Evolutionary conservation across 495 filamentous ascomycete genomes (phyloP).

Genomic region (Hypoxylon fuscum): DNA sequence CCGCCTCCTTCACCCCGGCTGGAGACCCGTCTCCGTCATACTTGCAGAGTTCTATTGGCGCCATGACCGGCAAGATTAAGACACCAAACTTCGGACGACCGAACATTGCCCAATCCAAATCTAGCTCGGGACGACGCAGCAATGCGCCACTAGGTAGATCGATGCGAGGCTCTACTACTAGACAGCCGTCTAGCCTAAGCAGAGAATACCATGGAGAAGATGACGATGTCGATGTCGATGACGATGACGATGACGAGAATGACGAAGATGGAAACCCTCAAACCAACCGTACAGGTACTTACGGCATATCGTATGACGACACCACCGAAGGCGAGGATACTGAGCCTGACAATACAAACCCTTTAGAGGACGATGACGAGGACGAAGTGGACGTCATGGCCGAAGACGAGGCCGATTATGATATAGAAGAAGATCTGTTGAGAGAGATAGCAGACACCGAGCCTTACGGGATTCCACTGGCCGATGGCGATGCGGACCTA

Average conservation of each 20-base stretch:
- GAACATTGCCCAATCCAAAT: constrained; percentile 45
- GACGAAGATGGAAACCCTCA: constrained; percentile 40
- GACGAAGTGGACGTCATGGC: constrained; percentile 52
- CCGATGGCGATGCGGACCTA: constrained; percentile 52
- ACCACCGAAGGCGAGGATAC: constrained; percentile 44
- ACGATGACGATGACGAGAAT: constrained; percentile 31
- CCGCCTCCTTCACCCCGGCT: constrained; percentile 76
- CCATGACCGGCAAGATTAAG: constrained; percentile 53
- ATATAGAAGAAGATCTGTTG: constrained; percentile 38
- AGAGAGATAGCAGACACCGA: constrained; percentile 38
- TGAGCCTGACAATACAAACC: constrained; percentile 33
- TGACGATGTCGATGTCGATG: constrained; percentile 45
- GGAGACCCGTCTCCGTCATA: constrained; percentile 71
- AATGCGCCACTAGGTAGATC: constrained; percentile 55
- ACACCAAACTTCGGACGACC: constrained; percentile 55
- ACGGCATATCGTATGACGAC: constrained; percentile 40
- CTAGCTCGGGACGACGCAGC: constrained; percentile 42
- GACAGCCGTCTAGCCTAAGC: constrained; percentile 49
- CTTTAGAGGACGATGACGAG: constrained; percentile 40
- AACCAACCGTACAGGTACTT: constrained; percentile 43
- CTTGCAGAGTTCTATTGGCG: constrained; percentile 71
- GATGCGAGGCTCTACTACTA: constrained; percentile 50
- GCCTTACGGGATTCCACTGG: constrained; percentile 27
- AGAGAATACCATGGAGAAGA: constrained; percentile 46
- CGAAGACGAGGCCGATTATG: constrained; percentile 41